Evolutionary conservation across 805 yeast species (phyloP).

Genomic region (Candida silvicultrix): DNA sequence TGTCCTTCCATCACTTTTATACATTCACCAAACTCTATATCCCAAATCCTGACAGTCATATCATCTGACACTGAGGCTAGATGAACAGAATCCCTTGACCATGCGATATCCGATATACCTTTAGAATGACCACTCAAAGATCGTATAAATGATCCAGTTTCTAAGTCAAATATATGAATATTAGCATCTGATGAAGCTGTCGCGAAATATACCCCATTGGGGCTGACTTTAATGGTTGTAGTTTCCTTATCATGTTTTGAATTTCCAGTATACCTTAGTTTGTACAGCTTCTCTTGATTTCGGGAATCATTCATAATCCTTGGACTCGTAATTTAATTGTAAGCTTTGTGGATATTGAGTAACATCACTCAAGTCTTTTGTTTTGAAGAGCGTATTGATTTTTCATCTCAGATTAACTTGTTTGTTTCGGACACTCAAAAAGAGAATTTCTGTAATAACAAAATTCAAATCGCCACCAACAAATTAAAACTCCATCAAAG

Average conservation of each 20-base stretch:
- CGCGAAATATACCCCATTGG: constrained; percentile 54
- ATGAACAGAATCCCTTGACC: constrained; percentile 68
- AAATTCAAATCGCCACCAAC: neutral
- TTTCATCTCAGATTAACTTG: no score
- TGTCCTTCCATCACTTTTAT: constrained; percentile 52
- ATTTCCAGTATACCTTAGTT: neutral
- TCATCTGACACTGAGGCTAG: constrained; percentile 88
- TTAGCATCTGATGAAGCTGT: constrained; percentile 51
- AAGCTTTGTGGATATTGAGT: no score
- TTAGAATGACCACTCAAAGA: constrained; percentile 50
- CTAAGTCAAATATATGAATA: constrained; percentile 50
- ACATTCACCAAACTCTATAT: constrained; percentile 43
- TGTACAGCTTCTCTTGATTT: neutral
- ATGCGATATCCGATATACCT: constrained; percentile 71
- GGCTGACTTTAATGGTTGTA: constrained; percentile 53
- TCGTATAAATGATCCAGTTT: constrained; percentile 27
- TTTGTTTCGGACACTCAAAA: neutral
- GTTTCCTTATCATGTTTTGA: constrained; percentile 12
- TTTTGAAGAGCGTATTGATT: neutral
- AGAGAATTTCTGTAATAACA: neutral
- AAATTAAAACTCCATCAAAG: neutral
- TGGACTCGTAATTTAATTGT: no score
- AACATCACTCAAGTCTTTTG: neutral
- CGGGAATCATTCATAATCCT: neutral
- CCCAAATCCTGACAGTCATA: constrained; percentile 70